These are phyloP conservation scores for Aspergillus egyptiacus DNA, from an alignment of 495 filamentous ascomycete genomes.

Conservation along the genomic window DNA sequence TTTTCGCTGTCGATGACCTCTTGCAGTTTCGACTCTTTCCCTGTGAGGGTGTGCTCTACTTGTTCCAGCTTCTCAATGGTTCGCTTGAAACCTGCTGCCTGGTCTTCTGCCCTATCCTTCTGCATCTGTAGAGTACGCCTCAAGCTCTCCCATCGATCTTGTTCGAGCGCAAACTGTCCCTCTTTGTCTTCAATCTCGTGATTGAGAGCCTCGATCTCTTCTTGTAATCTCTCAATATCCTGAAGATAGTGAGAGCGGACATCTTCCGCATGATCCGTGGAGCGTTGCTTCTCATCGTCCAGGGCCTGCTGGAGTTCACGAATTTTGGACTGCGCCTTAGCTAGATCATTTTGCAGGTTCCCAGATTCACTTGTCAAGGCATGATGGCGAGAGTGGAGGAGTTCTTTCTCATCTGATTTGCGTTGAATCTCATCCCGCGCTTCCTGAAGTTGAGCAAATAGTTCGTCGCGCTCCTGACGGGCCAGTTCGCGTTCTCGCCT, in stretches of 20 bases:
- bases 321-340: constrained; percentile 48
- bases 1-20: constrained; percentile 56
- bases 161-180: constrained; percentile 60
- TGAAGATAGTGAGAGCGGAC: constrained; percentile 54
- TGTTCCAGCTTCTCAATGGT: constrained; percentile 68
- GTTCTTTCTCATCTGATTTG: constrained; percentile 60
- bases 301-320: constrained; percentile 53
- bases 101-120: constrained; percentile 61
- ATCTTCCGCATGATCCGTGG: constrained; percentile 52
- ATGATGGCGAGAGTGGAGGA: constrained; percentile 63
- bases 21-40: constrained; percentile 59
- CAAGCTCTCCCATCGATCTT: constrained; percentile 65
- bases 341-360: constrained; percentile 58
- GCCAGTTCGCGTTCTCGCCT: constrained; percentile 34
- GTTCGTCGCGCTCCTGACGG: constrained; percentile 31
- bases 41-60: constrained; percentile 57
- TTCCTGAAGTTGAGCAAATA: constrained; percentile 46
- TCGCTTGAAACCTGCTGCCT: constrained; percentile 61
- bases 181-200: constrained; percentile 71
- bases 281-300: constrained; percentile 52
- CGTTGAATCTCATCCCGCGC: constrained; percentile 50
- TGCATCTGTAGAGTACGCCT: constrained; percentile 59
- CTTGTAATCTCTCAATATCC: constrained; percentile 57
- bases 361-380: constrained; percentile 62
- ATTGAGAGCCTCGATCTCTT: constrained; percentile 62